A percentile compares a stretch with the other conserved stretches of the same genome.
phyloP scores from a whole-genome alignment of 116 monocot genomes.

The Trichopus zeylanicus region DNA sequence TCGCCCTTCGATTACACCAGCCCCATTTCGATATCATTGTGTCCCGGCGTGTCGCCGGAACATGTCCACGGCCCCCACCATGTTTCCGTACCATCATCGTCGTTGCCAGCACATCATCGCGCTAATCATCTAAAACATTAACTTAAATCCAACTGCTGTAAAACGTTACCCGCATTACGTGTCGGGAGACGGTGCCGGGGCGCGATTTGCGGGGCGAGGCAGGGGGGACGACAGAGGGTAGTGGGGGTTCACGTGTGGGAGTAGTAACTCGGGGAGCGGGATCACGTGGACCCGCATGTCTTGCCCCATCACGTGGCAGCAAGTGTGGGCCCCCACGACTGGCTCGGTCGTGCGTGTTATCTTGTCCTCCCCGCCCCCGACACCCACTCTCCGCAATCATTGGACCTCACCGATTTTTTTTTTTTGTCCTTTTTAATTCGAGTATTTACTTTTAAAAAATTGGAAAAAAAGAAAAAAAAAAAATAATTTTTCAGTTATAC shows the following conservation, averaged over 20 bases:
- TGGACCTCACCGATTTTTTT: background rate
- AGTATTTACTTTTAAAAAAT: background rate
- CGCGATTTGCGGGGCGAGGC: background rate
- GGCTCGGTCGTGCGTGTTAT: constrained; percentile 1
- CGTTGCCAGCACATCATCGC: too few species aligned
- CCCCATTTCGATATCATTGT: too few species aligned
- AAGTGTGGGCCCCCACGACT: background rate
- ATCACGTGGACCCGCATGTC: constrained; percentile 4
- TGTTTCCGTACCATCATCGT: too few species aligned
- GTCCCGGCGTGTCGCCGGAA: too few species aligned
- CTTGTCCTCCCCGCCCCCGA: background rate
- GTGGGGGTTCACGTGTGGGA: background rate
- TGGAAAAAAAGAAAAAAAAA: too few species aligned
- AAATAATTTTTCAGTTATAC: too few species aligned
- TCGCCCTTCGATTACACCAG: too few species aligned
- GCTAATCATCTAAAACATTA: too few species aligned
- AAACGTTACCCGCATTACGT: background rate
- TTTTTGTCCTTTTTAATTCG: background rate
- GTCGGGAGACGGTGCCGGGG: background rate
- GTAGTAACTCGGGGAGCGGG: background rate
- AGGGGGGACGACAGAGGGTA: background rate
- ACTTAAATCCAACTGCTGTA: too few species aligned
- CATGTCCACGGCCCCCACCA: too few species aligned
- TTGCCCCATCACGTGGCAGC: constrained; percentile 2
- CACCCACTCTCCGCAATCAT: constrained; percentile 5